Conservation (phyloP, 129 eudicot genomes). For the Flaveria linearis region DNA sequence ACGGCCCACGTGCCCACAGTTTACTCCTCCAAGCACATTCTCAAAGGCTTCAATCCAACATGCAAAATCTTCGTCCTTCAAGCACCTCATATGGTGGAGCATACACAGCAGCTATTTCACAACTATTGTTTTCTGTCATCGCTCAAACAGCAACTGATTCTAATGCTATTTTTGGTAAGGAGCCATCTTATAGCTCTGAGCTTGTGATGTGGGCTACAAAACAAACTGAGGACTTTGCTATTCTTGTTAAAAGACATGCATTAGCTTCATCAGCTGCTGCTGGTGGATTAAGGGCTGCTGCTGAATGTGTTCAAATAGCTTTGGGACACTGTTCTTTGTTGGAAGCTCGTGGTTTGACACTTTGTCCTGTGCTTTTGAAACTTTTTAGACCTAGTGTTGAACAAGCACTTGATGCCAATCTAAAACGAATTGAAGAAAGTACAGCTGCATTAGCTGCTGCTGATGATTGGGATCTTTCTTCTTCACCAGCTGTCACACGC, state of each 20-base stretch:
- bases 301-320: constrained; percentile 98
- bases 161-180: constrained; percentile 69
- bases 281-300: constrained; percentile 98
- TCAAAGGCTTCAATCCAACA: constrained; percentile 85
- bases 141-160: constrained; percentile 95
- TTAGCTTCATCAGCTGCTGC: constrained; percentile 99
- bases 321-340: constrained; percentile 90
- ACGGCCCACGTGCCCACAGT: constrained; percentile 96
- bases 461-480: constrained; percentile 91
- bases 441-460: constrained; percentile 99
- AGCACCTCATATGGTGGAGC: constrained; percentile 99
- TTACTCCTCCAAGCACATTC: constrained; percentile 87
- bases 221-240: constrained; percentile 78
- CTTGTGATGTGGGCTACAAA: constrained; percentile 98
- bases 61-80: constrained; percentile 94
- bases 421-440: constrained; percentile 92
- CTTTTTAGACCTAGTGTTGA: constrained; percentile 98
- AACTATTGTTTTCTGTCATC: constrained; percentile 89
- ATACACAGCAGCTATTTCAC: constrained; percentile 96
- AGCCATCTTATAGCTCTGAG: constrained; percentile 84
- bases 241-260: constrained; percentile 90
- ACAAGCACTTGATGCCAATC: constrained; percentile 95
- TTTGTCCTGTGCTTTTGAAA: constrained; percentile 86
- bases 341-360: constrained; percentile 92
- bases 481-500: constrained; percentile 60